Evolutionary conservation across 192 early-diverging fungal genomes (phyloP).

Genomic region (Podochytrium sp.): DNA sequence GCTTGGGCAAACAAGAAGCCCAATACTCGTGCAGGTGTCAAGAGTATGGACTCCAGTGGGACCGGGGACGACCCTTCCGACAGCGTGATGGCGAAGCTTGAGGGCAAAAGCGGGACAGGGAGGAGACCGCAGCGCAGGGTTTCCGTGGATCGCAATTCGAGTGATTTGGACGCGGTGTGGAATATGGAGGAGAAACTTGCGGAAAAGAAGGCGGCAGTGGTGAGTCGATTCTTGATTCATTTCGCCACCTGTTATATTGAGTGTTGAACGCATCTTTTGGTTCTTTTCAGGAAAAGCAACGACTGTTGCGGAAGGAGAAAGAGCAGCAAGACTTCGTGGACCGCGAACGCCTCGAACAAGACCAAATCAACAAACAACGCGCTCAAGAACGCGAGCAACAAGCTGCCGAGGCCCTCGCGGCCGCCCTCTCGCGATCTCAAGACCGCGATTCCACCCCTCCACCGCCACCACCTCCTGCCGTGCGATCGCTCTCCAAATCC

Average conservation of each 20-base stretch:
- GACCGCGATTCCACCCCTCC: background rate
- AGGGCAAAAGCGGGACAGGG: background rate
- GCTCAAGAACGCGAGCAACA: background rate
- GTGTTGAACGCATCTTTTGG: background rate
- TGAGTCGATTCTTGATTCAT: background rate
- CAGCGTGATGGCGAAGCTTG: background rate
- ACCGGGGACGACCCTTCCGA: background rate
- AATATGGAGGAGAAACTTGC: conserved; percentile 1
- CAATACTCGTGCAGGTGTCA: background rate
- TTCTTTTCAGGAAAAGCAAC: background rate
- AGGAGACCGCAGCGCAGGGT: background rate
- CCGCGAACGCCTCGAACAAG: background rate
- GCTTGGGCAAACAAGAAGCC: background rate
- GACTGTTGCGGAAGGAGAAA: background rate
- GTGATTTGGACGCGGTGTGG: conserved; percentile 9
- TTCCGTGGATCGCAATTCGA: background rate
- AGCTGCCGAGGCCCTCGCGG: background rate
- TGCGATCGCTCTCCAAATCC: background rate
- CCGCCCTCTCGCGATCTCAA: background rate
- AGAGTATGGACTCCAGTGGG: background rate
- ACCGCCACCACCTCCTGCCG: background rate
- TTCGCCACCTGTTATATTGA: background rate
- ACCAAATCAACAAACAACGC: background rate
- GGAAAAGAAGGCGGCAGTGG: conserved; percentile 7
- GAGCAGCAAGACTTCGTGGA: background rate